A percentile compares a stretch with the other conserved stretches of the same genome.
Evolutionary conservation across 179 eudicot genomes (phyloP).

Genomic region (Spinacia oleracea): DNA sequence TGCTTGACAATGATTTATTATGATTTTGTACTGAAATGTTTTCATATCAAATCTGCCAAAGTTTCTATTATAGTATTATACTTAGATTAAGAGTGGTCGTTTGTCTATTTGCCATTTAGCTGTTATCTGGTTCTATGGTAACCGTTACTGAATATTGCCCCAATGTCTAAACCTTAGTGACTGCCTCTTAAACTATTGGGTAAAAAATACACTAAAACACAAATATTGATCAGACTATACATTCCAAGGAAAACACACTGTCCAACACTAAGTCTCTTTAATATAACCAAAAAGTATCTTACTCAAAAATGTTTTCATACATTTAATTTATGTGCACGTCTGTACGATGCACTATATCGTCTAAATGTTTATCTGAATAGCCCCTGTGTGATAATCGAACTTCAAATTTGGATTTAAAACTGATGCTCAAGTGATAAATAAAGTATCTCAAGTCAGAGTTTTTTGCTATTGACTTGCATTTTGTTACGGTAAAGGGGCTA

Average conservation of each 20-base stretch:
- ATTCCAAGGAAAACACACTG: neutral
- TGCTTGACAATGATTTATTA: no score
- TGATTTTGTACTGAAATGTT: no score
- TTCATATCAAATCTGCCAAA: no score
- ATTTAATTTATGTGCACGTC: neutral
- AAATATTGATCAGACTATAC: neutral
- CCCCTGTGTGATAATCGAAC: neutral
- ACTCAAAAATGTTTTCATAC: no score
- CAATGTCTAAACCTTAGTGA: neutral
- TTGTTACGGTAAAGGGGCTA: neutral
- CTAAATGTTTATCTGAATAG: neutral
- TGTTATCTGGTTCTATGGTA: neutral
- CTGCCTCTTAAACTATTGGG: no score
- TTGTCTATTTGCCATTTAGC: slow-evolving; percentile 2
- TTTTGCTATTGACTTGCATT: neutral
- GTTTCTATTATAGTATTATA: no score
- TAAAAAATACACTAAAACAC: no score
- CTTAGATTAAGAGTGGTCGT: no score
- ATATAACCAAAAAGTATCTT: neutral
- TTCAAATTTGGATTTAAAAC: neutral
- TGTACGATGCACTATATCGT: neutral
- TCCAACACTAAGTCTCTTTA: neutral
- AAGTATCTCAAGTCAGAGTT: neutral
- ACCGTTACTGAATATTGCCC: neutral
- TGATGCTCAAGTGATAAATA: neutral